Evolutionary conservation across 164 flowering plant species (phyloP).

Genomic region (Malania oleifera): DNA sequence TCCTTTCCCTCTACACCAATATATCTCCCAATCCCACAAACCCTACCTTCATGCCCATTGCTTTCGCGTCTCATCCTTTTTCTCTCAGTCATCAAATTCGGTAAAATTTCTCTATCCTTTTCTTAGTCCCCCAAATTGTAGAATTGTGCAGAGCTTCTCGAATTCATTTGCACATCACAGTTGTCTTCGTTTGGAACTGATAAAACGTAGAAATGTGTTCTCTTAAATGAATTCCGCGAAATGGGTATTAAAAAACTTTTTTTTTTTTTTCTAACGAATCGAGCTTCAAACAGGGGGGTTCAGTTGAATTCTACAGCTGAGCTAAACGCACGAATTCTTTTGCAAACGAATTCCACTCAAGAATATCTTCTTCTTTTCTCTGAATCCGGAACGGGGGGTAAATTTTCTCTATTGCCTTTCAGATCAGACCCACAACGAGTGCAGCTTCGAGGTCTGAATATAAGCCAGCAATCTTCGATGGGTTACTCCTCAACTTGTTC

Average conservation of each 20-base stretch:
- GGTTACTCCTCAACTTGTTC: conserved; percentile 53
- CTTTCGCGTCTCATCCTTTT: conserved; percentile 20
- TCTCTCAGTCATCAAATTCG: conserved; percentile 25
- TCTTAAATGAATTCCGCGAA: too few relatives aligned
- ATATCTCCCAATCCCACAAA: conserved; percentile 8
- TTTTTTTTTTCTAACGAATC: too few relatives aligned
- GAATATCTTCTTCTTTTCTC: not conserved
- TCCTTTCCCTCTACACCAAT: not conserved
- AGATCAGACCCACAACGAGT: conserved; percentile 17
- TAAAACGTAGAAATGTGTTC: too few relatives aligned
- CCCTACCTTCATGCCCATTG: not conserved
- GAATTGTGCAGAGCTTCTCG: not conserved
- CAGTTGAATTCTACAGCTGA: too few relatives aligned
- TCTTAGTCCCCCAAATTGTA: not conserved
- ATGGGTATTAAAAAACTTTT: too few relatives aligned
- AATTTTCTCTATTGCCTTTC: not conserved
- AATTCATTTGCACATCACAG: not conserved
- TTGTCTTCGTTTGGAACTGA: too few relatives aligned
- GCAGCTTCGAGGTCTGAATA: conserved; percentile 23
- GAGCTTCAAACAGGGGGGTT: too few relatives aligned
- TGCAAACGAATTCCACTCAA: too few relatives aligned
- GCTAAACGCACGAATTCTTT: too few relatives aligned
- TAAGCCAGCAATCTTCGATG: conserved; percentile 49
- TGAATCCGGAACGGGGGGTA: too few relatives aligned
- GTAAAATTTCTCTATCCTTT: conserved; percentile 18